Conservation (phyloP, 2,329 filamentous ascomycete species). For the Phaeosphaeriaceae sp. region DNA sequence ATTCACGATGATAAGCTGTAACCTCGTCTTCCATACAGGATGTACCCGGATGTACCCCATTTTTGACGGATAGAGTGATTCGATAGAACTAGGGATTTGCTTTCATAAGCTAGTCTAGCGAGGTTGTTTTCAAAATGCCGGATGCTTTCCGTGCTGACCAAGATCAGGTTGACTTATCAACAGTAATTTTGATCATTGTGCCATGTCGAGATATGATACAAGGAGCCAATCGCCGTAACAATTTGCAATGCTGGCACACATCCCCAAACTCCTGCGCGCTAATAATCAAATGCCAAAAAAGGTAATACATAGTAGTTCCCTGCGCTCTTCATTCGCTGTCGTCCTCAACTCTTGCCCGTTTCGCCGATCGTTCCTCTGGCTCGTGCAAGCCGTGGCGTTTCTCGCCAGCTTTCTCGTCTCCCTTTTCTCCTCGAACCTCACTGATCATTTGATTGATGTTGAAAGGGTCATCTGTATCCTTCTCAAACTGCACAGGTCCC, state of each 20-base stretch:
- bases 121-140: no score
- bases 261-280: conserved; percentile 1
- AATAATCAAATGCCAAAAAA: conserved; percentile 1
- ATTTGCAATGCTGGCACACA: not conserved
- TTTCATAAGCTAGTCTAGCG: no score
- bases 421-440: conserved; percentile 68
- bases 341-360: conserved; percentile 79
- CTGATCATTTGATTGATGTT: conserved; percentile 93
- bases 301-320: conserved; percentile 7
- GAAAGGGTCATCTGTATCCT: conserved; percentile 85
- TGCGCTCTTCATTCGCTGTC: conserved; percentile 61
- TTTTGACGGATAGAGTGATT: no score
- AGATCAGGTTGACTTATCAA: no score
- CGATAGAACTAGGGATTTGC: no score
- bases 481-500: conserved; percentile 96
- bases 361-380: conserved; percentile 59
- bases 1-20: not conserved
- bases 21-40: no score
- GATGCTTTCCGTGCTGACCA: no score
- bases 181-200: not conserved
- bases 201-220: not conserved
- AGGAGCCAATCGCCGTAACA: not conserved
- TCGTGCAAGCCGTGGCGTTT: conserved; percentile 80
- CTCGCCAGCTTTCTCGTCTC: conserved; percentile 64
- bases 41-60: no score